These are phyloP conservation scores for Candida adriatica DNA, from an alignment of 805 yeast genomes.

Conservation along the genomic window DNA sequence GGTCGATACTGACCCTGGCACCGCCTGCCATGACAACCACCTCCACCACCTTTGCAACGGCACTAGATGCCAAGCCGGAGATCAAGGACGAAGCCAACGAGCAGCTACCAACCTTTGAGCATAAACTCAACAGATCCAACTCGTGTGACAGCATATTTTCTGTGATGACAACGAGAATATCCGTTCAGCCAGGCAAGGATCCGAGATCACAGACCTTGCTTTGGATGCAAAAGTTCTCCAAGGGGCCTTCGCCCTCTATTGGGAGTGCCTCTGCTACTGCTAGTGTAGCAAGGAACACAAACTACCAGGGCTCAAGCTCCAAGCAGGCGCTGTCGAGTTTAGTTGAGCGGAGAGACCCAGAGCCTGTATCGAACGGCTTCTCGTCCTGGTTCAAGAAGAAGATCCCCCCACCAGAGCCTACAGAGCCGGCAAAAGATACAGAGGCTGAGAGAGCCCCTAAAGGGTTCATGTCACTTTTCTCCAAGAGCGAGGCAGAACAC, in stretches of 20 bases:
- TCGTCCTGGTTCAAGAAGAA: slow-evolving; percentile 10
- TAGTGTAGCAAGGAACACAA: slow-evolving; percentile 4
- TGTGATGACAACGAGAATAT: slow-evolving; percentile 17
- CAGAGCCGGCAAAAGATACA: slow-evolving; percentile 1
- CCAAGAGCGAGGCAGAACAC: not conserved
- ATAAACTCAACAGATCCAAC: slow-evolving; percentile 23
- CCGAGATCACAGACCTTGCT: slow-evolving; percentile 19
- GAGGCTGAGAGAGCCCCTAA: not conserved
- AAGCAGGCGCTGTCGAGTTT: slow-evolving; percentile 10
- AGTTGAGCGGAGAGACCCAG: slow-evolving; percentile 8
- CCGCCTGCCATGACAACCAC: too few relatives aligned
- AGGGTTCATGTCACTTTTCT: slow-evolving; percentile 4
- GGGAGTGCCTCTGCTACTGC: slow-evolving; percentile 6
- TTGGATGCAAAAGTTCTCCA: slow-evolving; percentile 22
- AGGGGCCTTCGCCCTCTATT: slow-evolving; percentile 1
- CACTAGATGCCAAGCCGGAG: not conserved
- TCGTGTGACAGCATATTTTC: slow-evolving; percentile 25
- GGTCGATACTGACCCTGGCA: too few relatives aligned
- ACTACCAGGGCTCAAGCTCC: not conserved
- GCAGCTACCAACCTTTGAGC: slow-evolving; percentile 18
- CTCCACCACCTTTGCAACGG: too few relatives aligned
- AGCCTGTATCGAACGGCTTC: slow-evolving; percentile 2
- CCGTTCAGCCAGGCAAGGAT: slow-evolving; percentile 15
- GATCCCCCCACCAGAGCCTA: slow-evolving; percentile 2
- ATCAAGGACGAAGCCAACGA: not conserved